Evolutionary conservation across 2,329 filamentous ascomycete species (phyloP).

Genomic region (Aspergillus caelatus): DNA sequence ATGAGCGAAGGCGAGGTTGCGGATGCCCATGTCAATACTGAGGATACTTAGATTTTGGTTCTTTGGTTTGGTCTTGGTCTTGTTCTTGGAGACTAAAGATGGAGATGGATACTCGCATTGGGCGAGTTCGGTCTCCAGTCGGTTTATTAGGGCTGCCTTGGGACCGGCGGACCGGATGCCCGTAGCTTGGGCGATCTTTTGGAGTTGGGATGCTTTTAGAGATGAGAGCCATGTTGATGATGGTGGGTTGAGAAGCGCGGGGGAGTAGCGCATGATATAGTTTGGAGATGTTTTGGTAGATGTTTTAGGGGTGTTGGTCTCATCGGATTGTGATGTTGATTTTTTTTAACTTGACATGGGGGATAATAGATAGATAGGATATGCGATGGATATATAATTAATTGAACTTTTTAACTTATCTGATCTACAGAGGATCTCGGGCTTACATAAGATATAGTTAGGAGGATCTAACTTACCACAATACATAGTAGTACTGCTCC

Average conservation of each 20-base stretch:
- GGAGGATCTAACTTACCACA: no score
- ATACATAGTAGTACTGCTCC: no score
- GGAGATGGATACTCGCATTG: slow-evolving; percentile 8
- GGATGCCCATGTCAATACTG: slow-evolving; percentile 83
- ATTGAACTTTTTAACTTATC: no score
- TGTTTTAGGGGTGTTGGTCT: no score
- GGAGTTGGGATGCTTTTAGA: slow-evolving; percentile 58
- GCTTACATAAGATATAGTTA: no score
- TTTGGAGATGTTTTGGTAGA: no score
- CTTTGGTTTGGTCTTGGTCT: not conserved
- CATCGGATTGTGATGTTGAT: no score
- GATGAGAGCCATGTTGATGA: slow-evolving; percentile 35
- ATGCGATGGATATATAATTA: no score
- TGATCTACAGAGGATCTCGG: no score
- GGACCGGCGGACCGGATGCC: slow-evolving; percentile 63
- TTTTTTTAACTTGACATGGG: no score
- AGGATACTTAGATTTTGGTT: slow-evolving; percentile 54
- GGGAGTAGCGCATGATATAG: slow-evolving; percentile 15
- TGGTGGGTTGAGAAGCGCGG: not conserved
- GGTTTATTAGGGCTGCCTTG: slow-evolving; percentile 58
- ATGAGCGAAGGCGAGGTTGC: slow-evolving; percentile 76
- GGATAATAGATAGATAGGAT: no score
- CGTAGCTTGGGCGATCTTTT: slow-evolving; percentile 62
- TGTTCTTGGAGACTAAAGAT: not conserved
- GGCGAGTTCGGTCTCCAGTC: slow-evolving; percentile 44